Conservation (phyloP, 106 monocot genomes). For the Phalaenopsis equestris region DNA sequence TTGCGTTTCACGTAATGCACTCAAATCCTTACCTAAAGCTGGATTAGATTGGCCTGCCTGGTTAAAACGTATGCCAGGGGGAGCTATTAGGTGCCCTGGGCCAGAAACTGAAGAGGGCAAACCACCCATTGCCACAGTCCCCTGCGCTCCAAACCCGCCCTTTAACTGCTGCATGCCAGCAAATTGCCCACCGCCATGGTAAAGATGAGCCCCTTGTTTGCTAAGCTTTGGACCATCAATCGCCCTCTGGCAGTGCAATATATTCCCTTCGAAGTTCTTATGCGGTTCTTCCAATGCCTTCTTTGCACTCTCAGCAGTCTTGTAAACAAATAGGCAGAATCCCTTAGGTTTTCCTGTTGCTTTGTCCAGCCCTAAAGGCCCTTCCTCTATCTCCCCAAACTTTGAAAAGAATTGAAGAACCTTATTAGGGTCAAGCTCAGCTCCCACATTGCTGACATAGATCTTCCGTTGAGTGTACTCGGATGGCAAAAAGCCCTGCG, state of each 20-base stretch:
- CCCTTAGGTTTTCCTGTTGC: constrained; percentile 66
- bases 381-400: constrained; percentile 91
- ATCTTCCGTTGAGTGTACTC: constrained; percentile 86
- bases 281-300: constrained; percentile 83
- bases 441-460: constrained; percentile 72
- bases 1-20: neutral
- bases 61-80: constrained; percentile 12
- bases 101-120: constrained; percentile 7
- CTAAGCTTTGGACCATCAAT: constrained; percentile 66
- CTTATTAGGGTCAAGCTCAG: constrained; percentile 54
- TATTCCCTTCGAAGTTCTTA: constrained; percentile 74
- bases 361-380: constrained; percentile 81
- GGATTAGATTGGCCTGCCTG: constrained; percentile 35
- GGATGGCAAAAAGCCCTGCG: constrained; percentile 23
- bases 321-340: constrained; percentile 76
- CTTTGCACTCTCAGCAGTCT: constrained; percentile 51
- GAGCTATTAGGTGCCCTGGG: constrained; percentile 50
- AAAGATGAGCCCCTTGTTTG: constrained; percentile 20
- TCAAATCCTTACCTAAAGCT: constrained; percentile 10
- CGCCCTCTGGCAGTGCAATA: constrained; percentile 76
- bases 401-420: constrained; percentile 59
- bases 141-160: constrained; percentile 2
- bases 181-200: constrained; percentile 8
- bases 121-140: constrained; percentile 11
- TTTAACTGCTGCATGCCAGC: constrained; percentile 4